Percentiles rank a stretch among this genome's conserved stretches.
Conservation (phyloP, 306 rosid genomes). For the Prunus kanzakura region DNA sequence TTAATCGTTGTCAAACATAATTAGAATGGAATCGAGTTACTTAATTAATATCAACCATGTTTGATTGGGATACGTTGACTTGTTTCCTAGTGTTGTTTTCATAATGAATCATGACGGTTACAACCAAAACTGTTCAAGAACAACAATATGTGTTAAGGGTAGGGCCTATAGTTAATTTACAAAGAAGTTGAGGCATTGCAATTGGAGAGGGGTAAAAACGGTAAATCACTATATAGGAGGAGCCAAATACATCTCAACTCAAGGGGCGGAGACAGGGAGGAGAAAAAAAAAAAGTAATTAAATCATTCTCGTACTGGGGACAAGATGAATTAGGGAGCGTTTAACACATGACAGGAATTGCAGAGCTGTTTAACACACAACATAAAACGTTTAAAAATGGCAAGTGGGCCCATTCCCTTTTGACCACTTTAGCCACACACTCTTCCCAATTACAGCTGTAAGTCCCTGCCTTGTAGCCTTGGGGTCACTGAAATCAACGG, state of each 20-base stretch:
- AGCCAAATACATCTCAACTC: background rate
- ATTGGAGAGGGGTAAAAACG: slow-evolving; percentile 8
- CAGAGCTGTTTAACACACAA: slow-evolving; percentile 61
- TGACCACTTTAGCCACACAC: slow-evolving; percentile 35
- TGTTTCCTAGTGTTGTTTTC: background rate
- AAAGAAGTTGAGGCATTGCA: background rate
- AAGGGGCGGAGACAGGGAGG: too few relatives aligned
- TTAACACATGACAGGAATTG: slow-evolving; percentile 74
- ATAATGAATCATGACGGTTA: background rate
- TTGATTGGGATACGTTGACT: background rate
- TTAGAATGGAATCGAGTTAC: background rate
- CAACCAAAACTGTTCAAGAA: background rate
- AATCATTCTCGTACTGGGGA: slow-evolving; percentile 44
- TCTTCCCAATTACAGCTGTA: slow-evolving; percentile 47
- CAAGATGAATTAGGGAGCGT: slow-evolving; percentile 31
- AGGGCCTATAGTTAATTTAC: background rate
- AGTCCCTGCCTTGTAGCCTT: background rate
- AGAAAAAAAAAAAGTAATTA: background rate
- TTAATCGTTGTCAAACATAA: background rate
- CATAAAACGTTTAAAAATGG: slow-evolving; percentile 36
- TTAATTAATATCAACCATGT: background rate
- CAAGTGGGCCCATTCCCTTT: slow-evolving; percentile 42
- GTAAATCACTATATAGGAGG: background rate
- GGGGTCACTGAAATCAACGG: slow-evolving; percentile 22
- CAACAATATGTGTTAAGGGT: background rate